A percentile compares a stretch with the other conserved stretches of the same genome.
These are phyloP conservation scores for Lyophyllum semitale DNA, from an alignment of 768 basidiomycete species.

Conservation along the genomic window DNA sequence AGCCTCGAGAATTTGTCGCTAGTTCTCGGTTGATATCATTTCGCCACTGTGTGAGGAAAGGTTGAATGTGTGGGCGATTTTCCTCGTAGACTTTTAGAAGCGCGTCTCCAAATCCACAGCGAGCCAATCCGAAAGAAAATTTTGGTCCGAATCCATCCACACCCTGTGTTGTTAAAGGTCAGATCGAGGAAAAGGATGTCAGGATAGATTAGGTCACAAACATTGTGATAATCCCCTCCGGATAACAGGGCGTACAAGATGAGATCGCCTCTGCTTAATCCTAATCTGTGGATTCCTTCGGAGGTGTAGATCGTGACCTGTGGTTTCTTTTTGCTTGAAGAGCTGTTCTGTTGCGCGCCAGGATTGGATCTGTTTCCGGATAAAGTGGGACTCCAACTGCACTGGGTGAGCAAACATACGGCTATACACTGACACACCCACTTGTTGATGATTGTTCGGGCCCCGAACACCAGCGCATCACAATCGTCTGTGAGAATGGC, in stretches of 20 bases:
- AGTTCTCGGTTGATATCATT: slow-evolving; percentile 47
- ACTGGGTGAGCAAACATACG: neutral
- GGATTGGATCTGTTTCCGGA: slow-evolving; percentile 19
- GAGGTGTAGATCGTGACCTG: slow-evolving; percentile 12
- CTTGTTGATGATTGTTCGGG: slow-evolving; percentile 40
- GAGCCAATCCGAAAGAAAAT: slow-evolving; percentile 62
- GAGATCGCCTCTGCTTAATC: slow-evolving; percentile 59
- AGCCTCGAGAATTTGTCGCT: slow-evolving; percentile 46
- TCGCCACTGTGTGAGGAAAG: slow-evolving; percentile 55
- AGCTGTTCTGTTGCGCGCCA: slow-evolving; percentile 36
- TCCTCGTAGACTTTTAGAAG: slow-evolving; percentile 47
- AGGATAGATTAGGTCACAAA: neutral
- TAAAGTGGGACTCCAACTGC: slow-evolving; percentile 53
- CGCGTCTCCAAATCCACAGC: slow-evolving; percentile 61
- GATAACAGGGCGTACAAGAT: slow-evolving; percentile 67
- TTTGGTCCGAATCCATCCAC: slow-evolving; percentile 51
- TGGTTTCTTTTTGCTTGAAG: slow-evolving; percentile 40
- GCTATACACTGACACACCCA: slow-evolving; percentile 14
- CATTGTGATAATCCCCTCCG: slow-evolving; percentile 69
- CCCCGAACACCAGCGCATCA: slow-evolving; percentile 51
- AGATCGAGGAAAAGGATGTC: neutral
- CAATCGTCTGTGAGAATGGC: slow-evolving; percentile 51
- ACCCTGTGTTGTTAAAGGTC: slow-evolving; percentile 18
- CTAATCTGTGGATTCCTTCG: slow-evolving; percentile 40
- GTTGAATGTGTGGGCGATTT: slow-evolving; percentile 33